Base-by-base conservation (phyloP, 352 stramenopile genomes). In the Phytophthora crassamura region DNA sequence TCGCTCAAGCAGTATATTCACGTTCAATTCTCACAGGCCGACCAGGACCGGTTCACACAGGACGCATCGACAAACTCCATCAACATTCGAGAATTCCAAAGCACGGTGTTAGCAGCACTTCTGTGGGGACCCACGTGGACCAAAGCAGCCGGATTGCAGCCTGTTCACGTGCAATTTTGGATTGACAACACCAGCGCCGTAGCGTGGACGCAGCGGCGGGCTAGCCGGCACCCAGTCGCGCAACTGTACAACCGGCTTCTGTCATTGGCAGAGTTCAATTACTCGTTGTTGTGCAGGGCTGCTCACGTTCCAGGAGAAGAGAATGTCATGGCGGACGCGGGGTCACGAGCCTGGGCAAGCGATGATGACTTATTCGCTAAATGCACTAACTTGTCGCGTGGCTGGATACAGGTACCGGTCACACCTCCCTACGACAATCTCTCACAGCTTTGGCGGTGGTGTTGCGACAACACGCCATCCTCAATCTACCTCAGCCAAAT, bases 311-410 rank as follows among this genome's bases (percentile, higher is more conserved):
- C 57, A 12, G 50, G 50, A 16, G 22, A 39, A 5, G 16, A 41
- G 8, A 72, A 72, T 15, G 49, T 35, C 0, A 48, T 64, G 36
- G 56, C 64, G 1, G 56, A 72, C 18, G 42, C 43, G 2, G 56
- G 64, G 1, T 66, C 56, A 15, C 56, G 64, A 5, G 64, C 51
- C 11, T 72, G 56, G 56, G 36, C 34, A n/a, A 14, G 9, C 7
- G 15, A 7, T 28, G 14, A 64, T 5, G 6, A 50, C 12, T 35
- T 64, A 5, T 66, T 32, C 18, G 36, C 15, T 0, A 45, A 15
- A 4, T 66, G 53, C 53, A 46, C 56, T 72, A 50, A 49, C 45
- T 33, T 67, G 15, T 59, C 16, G 35, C 10, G 2, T 57, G 45
- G 9, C 16, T 67, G 50, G 50, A 34, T 16, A 32, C 56, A 59